phyloP scores from a whole-genome alignment of 495 filamentous ascomycete species.

The Neurospora sp. region DNA sequence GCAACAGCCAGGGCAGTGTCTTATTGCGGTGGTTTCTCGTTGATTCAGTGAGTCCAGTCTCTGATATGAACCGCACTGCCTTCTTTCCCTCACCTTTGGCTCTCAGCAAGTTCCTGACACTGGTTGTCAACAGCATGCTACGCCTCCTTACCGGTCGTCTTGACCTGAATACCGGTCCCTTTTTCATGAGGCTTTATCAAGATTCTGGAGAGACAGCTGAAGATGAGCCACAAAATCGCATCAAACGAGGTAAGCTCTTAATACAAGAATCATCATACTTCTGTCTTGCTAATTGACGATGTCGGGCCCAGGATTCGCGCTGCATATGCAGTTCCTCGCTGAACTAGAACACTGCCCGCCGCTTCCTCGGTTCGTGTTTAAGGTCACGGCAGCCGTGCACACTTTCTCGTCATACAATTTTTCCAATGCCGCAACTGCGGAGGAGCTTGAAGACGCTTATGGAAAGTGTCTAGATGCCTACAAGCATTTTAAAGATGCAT shows the following conservation, averaged over 20 bases:
- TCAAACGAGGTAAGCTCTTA: slow-evolving; percentile 15
- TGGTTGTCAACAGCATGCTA: slow-evolving; percentile 5
- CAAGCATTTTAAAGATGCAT: slow-evolving; percentile 1
- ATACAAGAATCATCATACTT: background rate
- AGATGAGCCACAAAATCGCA: slow-evolving; percentile 13
- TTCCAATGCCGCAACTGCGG: slow-evolving; percentile 17
- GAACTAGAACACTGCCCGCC: slow-evolving; percentile 15
- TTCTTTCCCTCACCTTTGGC: background rate
- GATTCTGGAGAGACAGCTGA: slow-evolving; percentile 8
- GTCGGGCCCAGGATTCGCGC: slow-evolving; percentile 8
- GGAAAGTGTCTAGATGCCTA: slow-evolving; percentile 12
- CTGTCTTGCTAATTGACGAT: background rate
- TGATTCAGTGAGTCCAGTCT: slow-evolving; percentile 13
- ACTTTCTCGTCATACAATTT: slow-evolving; percentile 19
- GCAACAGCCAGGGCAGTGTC: slow-evolving; percentile 11
- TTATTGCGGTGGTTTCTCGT: slow-evolving; percentile 17
- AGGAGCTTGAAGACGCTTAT: slow-evolving; percentile 18
- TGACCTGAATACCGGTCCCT: slow-evolving; percentile 15
- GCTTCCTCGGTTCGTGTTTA: slow-evolving; percentile 14
- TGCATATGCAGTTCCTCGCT: slow-evolving; percentile 17
- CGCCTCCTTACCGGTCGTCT: slow-evolving; percentile 18
- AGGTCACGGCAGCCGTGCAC: slow-evolving; percentile 17
- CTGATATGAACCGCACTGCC: background rate
- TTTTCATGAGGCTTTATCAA: slow-evolving; percentile 18
- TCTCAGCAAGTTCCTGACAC: background rate